Conservation (phyloP, 441 rosid species). For the Metrosideros polymorpha region DNA sequence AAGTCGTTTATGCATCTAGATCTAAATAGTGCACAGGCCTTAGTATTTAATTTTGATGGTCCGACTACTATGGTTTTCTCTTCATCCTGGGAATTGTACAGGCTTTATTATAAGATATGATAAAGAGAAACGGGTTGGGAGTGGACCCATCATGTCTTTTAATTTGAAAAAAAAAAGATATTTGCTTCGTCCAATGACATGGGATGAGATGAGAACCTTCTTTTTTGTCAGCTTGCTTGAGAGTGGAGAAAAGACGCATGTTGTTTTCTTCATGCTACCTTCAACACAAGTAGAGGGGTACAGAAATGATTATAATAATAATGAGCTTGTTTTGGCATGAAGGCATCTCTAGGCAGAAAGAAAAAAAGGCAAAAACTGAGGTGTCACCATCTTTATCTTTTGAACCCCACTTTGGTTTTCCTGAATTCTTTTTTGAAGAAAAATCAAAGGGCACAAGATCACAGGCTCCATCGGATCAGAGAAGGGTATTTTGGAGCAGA, state of each 20-base stretch:
- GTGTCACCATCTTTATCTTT: background rate
- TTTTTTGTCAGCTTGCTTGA: constrained; percentile 7
- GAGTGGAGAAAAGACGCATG: background rate
- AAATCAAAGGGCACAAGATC: background rate
- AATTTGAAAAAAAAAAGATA: background rate
- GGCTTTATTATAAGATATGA: background rate
- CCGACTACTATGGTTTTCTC: background rate
- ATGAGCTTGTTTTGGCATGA: background rate
- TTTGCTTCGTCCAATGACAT: background rate
- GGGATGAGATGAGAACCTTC: background rate
- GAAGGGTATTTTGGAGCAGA: background rate
- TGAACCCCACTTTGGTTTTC: background rate
- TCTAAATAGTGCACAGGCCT: background rate
- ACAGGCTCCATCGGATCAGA: background rate
- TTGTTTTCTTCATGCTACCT: background rate
- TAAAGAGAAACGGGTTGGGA: background rate
- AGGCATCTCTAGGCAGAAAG: background rate
- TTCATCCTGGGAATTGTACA: background rate
- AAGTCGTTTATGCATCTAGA: background rate
- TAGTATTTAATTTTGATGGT: background rate
- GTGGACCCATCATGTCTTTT: background rate
- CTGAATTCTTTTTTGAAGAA: background rate
- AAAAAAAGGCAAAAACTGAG: background rate
- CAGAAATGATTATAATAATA: background rate
- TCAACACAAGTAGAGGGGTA: background rate